These are phyloP conservation scores for Ophiostoma ulmi DNA, from an alignment of 2,329 filamentous ascomycete genomes.

Conservation along the genomic window DNA sequence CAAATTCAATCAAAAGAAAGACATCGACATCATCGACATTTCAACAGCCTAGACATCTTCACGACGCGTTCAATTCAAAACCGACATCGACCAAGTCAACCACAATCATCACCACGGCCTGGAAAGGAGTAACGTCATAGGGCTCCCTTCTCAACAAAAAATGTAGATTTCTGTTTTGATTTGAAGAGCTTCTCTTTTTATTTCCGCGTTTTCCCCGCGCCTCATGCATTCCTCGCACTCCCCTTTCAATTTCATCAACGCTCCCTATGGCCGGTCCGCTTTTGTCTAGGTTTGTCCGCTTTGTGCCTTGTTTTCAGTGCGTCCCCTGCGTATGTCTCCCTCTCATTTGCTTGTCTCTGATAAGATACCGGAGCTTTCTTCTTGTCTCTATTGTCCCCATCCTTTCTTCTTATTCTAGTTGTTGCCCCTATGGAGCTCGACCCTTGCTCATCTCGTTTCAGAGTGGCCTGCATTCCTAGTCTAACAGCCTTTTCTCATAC, in stretches of 20 bases:
- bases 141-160: background rate
- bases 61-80: background rate
- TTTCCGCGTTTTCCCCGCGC: background rate
- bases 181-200: background rate
- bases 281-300: background rate
- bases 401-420: background rate
- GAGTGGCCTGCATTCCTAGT: slow-evolving; percentile 5
- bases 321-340: slow-evolving; percentile 3
- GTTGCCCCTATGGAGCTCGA: slow-evolving; percentile 6
- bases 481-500: background rate
- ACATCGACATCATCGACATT: background rate
- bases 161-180: background rate
- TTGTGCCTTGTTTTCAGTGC: slow-evolving; percentile 1
- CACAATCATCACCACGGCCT: background rate
- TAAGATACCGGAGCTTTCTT: background rate
- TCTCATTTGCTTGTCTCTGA: slow-evolving; percentile 9
- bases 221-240: background rate
- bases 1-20: background rate
- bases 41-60: background rate
- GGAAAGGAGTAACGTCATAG: background rate
- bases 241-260: slow-evolving; percentile 2
- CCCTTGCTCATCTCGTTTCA: slow-evolving; percentile 1
- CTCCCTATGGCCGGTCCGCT: background rate
- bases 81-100: background rate
- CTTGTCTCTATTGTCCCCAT: background rate